Evolutionary conservation across 441 rosid species (phyloP), one percentile per base, ranked within the genome.

Genomic region (Pelargonium cotyledonis): DNA sequence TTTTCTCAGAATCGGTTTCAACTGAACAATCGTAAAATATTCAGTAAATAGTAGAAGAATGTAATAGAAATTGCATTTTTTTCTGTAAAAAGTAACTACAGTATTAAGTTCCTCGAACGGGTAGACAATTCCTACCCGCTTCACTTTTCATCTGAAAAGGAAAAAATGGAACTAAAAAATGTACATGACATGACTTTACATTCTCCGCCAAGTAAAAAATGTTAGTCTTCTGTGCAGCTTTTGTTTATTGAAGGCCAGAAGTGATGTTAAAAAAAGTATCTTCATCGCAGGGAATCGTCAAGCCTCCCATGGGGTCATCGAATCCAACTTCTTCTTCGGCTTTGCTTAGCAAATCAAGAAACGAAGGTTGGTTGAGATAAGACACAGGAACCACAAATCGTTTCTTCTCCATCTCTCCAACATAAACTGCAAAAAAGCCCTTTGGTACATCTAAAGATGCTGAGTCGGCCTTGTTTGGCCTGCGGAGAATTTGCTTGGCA

Each of bases 391-490:
- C 80, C 67, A 81, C 72, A 29, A 70, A 80, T 72, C 88, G 79
- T 72, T 73, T 85, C 66, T 8, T 55, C 11, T 65, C 40, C 11
- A n/a, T 40, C 70, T 77, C 87, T 67, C 91, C 88, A 47, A 85
- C 85, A 38, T 85, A 84, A 47, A 84, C 82, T 10, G 80, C 83
- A 44, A 87, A 19, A 47, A 80, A 82, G 58, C 88, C 89, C 65
- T 83, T 83, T 0, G 83, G 86, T n/a, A 72, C 80, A 67, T 65
- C n/a, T 44, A 8, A 19, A 11, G 64, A 19, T 21, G 35, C 10
- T 60, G 60, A 53, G 60, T 6, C 60, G 2, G 6, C 60, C 18
- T 55, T 55, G 26, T 55, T 55, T 3, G 62, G 10, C 58, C 58
- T 51, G 8, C 26, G 26, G 62, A 55, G 62, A 55, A 55, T 55